These are phyloP conservation scores for Tranzscheliella williamsii DNA, from an alignment of 1,284 basidiomycete species.

Conservation along the genomic window DNA sequence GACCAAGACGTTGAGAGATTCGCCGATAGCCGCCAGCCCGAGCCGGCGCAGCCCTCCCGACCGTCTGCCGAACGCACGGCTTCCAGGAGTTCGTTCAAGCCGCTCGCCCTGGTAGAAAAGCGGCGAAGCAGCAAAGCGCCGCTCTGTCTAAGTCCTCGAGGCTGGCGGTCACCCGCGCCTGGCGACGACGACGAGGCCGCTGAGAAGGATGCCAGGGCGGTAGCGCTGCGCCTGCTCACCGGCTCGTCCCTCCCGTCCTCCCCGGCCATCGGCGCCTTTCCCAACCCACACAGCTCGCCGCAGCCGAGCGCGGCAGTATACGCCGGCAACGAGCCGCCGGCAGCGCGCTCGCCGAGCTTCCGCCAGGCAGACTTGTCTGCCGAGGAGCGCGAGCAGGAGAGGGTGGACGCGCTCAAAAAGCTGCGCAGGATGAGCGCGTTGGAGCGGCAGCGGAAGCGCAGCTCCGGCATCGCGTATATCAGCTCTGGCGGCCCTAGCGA, in stretches of 20 bases:
- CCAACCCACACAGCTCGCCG: too few relatives aligned
- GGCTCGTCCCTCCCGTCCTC: background rate
- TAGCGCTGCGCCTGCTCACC: conserved; percentile 25
- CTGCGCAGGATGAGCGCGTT: conserved; percentile 27
- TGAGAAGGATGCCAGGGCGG: conserved; percentile 29
- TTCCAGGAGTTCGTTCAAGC: conserved; percentile 14
- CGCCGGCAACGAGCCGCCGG: too few relatives aligned
- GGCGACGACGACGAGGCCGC: conserved; percentile 27
- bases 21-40: background rate
- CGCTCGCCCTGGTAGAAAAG: conserved; percentile 29
- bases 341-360: too few relatives aligned
- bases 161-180: conserved; percentile 23
- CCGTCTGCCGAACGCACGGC: background rate
- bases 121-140: conserved; percentile 9
- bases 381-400: conserved; percentile 30
- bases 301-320: background rate
- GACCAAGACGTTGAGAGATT: too few relatives aligned
- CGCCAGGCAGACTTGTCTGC: conserved; percentile 8
- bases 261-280: background rate
- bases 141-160: background rate
- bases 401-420: conserved; percentile 30
- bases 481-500: too few relatives aligned
- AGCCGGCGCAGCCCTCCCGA: background rate
- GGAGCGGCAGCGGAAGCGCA: conserved; percentile 34
- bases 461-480: conserved; percentile 36